Percentiles rank a stretch among this genome's conserved stretches.
Conservation (phyloP, 2,329 filamentous ascomycete genomes). For the Alternaria viburni region DNA sequence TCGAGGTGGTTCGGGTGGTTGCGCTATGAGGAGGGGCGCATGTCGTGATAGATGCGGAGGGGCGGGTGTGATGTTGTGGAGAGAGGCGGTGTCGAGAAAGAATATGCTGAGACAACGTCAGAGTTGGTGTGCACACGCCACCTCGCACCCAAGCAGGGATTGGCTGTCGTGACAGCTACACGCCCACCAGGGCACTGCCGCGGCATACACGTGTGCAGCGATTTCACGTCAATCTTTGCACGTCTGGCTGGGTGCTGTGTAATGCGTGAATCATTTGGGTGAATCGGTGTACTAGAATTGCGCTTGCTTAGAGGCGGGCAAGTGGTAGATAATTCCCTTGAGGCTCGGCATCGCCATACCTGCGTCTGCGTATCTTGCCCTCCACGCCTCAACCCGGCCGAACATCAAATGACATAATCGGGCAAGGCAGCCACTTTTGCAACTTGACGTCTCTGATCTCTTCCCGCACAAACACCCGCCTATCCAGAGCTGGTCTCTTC, state of each 20-base stretch:
- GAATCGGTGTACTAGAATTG: neutral
- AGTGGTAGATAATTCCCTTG: neutral
- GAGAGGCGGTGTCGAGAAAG: slow-evolving; percentile 18
- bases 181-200: neutral
- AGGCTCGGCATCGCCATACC: slow-evolving; percentile 13
- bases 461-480: neutral
- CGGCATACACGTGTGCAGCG: slow-evolving; percentile 1
- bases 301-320: neutral
- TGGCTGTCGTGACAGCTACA: slow-evolving; percentile 7
- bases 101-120: slow-evolving; percentile 20
- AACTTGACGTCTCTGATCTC: neutral
- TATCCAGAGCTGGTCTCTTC: neutral
- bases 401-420: slow-evolving; percentile 9
- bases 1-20: slow-evolving; percentile 24
- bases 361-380: slow-evolving; percentile 7
- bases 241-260: neutral
- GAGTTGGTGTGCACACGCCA: slow-evolving; percentile 22
- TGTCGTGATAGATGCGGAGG: slow-evolving; percentile 32
- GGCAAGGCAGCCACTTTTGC: neutral
- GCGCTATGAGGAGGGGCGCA: slow-evolving; percentile 30
- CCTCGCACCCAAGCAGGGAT: slow-evolving; percentile 15
- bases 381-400: neutral
- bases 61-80: slow-evolving; percentile 8
- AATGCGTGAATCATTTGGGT: neutral
- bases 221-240: neutral